Percentiles rank a stretch among this genome's conserved stretches.
phyloP scores from a whole-genome alignment of 768 basidiomycete species.

The Boletus speciosus region DNA sequence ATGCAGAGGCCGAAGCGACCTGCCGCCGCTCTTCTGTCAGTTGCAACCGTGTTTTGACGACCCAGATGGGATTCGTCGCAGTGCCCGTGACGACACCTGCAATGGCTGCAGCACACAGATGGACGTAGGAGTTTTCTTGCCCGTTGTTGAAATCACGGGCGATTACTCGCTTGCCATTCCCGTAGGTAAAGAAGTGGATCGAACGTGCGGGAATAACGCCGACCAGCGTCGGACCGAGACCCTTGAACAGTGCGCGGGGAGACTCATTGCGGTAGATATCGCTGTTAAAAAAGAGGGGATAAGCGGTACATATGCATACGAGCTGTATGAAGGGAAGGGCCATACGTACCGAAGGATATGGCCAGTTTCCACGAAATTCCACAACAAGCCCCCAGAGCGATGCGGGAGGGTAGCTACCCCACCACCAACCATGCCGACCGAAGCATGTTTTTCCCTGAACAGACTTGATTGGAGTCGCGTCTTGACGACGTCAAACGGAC shows the following conservation, averaged over 20 bases:
- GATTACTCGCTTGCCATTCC: slow-evolving; percentile 91
- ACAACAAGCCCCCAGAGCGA: slow-evolving; percentile 57
- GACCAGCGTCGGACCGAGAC: slow-evolving; percentile 89
- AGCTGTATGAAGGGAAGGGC: neutral
- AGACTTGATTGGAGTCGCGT: slow-evolving; percentile 92
- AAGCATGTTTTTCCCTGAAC: slow-evolving; percentile 50
- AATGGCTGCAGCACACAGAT: slow-evolving; percentile 78
- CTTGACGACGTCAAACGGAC: slow-evolving; percentile 98
- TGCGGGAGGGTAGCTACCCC: slow-evolving; percentile 32
- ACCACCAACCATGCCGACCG: slow-evolving; percentile 31
- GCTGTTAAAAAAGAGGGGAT: slow-evolving; percentile 36
- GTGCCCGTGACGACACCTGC: slow-evolving; percentile 87
- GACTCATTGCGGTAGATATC: slow-evolving; percentile 90
- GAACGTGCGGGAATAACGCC: slow-evolving; percentile 95
- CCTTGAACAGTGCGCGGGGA: slow-evolving; percentile 86
- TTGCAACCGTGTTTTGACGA: slow-evolving; percentile 95
- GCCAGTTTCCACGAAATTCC: slow-evolving; percentile 93
- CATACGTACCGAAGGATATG: slow-evolving; percentile 72
- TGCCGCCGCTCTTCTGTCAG: slow-evolving; percentile 42
- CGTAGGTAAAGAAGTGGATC: slow-evolving; percentile 97
- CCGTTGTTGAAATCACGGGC: slow-evolving; percentile 75
- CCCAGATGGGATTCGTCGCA: slow-evolving; percentile 98
- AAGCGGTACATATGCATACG: neutral
- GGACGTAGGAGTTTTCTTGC: slow-evolving; percentile 79
- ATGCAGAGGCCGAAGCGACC: neutral